These are phyloP conservation scores for Calonectria henricotiae DNA, from an alignment of 2,329 filamentous ascomycete genomes.

Conservation along the genomic window DNA sequence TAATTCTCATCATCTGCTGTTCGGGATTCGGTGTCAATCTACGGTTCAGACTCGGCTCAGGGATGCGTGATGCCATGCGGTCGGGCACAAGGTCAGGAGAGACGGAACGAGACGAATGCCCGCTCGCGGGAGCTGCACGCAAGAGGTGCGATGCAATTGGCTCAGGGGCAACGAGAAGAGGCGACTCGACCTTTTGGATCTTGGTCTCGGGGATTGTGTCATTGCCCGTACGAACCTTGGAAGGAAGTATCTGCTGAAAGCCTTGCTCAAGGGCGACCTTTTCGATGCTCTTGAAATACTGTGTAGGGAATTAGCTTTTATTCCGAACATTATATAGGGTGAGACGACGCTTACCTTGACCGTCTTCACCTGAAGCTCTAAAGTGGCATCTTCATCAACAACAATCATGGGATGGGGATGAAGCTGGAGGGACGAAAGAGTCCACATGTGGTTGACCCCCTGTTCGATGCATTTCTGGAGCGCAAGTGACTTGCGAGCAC, in stretches of 20 bases:
- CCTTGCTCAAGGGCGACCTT: slow-evolving; percentile 72
- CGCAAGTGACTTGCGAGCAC: slow-evolving; percentile 85
- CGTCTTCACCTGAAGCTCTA: slow-evolving; percentile 82
- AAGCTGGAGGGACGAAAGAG: slow-evolving; percentile 84
- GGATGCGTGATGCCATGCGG: slow-evolving; percentile 73
- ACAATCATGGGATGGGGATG: slow-evolving; percentile 88
- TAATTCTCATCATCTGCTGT: slow-evolving; percentile 57
- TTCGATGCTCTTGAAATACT: slow-evolving; percentile 83
- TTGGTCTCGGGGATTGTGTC: slow-evolving; percentile 59
- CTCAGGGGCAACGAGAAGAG: slow-evolving; percentile 69
- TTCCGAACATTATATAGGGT: slow-evolving; percentile 4
- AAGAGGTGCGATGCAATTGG: slow-evolving; percentile 71
- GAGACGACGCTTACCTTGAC: slow-evolving; percentile 67
- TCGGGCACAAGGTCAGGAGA: slow-evolving; percentile 76
- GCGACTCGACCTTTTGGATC: slow-evolving; percentile 63
- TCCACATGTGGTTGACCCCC: slow-evolving; percentile 93
- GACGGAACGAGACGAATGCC: slow-evolving; percentile 70
- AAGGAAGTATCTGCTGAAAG: slow-evolving; percentile 73
- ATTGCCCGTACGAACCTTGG: slow-evolving; percentile 71
- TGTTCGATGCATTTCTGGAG: slow-evolving; percentile 87
- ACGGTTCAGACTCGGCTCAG: slow-evolving; percentile 64
- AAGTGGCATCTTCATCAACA: slow-evolving; percentile 84
- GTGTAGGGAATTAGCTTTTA: slow-evolving; percentile 26
- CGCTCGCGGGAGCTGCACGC: slow-evolving; percentile 70
- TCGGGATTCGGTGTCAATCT: slow-evolving; percentile 68